Evolutionary conservation across 306 rosid species (phyloP), one percentile per base, ranked within the genome.

Genomic region (Medicago ruthenica): DNA sequence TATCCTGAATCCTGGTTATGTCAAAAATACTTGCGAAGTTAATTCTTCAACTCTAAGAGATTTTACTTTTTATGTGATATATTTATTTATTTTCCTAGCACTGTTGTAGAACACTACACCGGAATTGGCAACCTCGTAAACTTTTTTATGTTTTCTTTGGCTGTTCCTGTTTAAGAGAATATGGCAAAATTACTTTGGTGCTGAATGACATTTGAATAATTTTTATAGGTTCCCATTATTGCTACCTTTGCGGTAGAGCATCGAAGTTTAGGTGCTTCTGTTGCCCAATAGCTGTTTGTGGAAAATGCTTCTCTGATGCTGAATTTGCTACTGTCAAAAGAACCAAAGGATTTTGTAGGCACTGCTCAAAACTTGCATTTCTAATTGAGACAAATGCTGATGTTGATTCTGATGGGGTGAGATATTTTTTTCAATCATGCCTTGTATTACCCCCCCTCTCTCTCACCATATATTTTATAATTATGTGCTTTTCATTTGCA

Each of bases 251-350:
- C 85, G 10, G 6, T 4, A 91, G 70, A 82, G 8, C 50, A 8
- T 75, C 95, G 1, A 89, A 91, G 62, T 83, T 87, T 81, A 78
- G 34, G 73, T 91, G 97, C 75, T 82, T 87, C 75, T 85, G 88
- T 87, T 91, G 95, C 82, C 91, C 97, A 9, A 76, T 0, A 18
- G 91, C 89, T 71, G 87, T 88, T 42, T 91, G 97, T 27, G 90
- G 87, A 55, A 66, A 70, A 24, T 89, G 97, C 83, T 9, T 78
- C 40, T 51, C 7, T 69, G 69, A 12, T 39, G 80, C 69, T 34
- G 89, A 88, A 8, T 86, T 89, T 80, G 87, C 73, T n/a, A 1
- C 63, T 44, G 71, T 85, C 50, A 85, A 67, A 57, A 66, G 83
- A 54, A 31, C 7, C 34, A 84, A 71, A 88, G 97, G 97, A 71